These are phyloP conservation scores for Aeschynomene evenia DNA, from an alignment of 306 rosid genomes.

Conservation along the genomic window DNA sequence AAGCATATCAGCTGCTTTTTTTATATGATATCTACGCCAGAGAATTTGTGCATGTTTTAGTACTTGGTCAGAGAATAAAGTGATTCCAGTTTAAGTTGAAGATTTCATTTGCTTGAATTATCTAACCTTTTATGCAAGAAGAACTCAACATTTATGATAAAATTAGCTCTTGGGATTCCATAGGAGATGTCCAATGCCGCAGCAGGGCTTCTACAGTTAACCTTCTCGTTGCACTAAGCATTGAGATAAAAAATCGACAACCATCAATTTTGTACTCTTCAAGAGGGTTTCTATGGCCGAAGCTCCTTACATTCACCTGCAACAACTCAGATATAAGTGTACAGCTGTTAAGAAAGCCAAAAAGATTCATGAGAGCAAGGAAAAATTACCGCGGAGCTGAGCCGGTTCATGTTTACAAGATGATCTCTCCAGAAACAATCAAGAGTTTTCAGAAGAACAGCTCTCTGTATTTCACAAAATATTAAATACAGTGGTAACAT, in stretches of 20 bases:
- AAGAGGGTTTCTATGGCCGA: slow-evolving; percentile 96
- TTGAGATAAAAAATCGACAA: slow-evolving; percentile 91
- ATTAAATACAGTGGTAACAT: neutral
- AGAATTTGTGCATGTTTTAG: neutral
- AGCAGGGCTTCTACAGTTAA: slow-evolving; percentile 86
- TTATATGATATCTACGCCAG: slow-evolving; percentile 20
- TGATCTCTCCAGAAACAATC: slow-evolving; percentile 99
- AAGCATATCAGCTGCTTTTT: neutral
- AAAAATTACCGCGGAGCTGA: slow-evolving; percentile 81
- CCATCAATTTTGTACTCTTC: slow-evolving; percentile 99
- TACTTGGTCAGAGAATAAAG: neutral
- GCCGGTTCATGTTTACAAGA: slow-evolving; percentile 94
- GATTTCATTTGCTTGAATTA: neutral
- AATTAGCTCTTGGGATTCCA: slow-evolving; percentile 73
- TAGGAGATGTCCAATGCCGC: slow-evolving; percentile 89
- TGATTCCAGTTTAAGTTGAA: neutral
- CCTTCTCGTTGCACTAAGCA: slow-evolving; percentile 96
- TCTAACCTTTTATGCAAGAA: slow-evolving; percentile 9
- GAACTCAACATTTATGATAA: slow-evolving; percentile 26
- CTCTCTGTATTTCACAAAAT: slow-evolving; percentile 60
- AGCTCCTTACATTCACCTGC: slow-evolving; percentile 94
- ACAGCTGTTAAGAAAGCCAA: slow-evolving; percentile 19
- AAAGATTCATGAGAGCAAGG: slow-evolving; percentile 18
- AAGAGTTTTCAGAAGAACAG: slow-evolving; percentile 87
- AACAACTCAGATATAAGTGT: slow-evolving; percentile 42